Percentiles rank a stretch among this genome's conserved stretches.
These are phyloP conservation scores for Alternaria tenuissima DNA, from an alignment of 2,329 filamentous ascomycete species.

Conservation along the genomic window DNA sequence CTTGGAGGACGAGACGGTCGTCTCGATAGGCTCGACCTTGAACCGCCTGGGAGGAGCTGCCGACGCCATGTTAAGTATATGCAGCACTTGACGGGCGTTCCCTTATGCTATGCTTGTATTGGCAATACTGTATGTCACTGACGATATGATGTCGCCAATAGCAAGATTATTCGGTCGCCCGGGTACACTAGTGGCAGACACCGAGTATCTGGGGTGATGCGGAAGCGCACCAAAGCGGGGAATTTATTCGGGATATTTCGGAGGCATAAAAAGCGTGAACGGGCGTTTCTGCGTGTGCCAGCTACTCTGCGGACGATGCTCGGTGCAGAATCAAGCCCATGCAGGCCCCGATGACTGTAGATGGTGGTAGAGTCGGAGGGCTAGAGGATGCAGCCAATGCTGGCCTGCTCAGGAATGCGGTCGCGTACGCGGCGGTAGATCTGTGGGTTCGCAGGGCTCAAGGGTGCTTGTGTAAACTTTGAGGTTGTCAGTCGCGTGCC, in stretches of 20 bases:
- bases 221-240: constrained; percentile 38
- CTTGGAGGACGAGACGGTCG: constrained; percentile 58
- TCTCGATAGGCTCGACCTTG: constrained; percentile 50
- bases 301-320: constrained; percentile 3
- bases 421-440: constrained; percentile 11
- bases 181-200: constrained; percentile 31
- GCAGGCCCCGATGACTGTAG: constrained; percentile 4
- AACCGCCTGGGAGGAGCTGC: constrained; percentile 46
- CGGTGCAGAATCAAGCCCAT: constrained; percentile 11
- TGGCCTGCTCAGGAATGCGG: not conserved
- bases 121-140: constrained; percentile 25
- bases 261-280: constrained; percentile 25
- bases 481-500: constrained; percentile 24
- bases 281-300: constrained; percentile 6
- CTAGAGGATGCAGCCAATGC: not conserved
- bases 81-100: constrained; percentile 5
- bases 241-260: constrained; percentile 31
- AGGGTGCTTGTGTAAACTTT: constrained; percentile 20
- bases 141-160: constrained; percentile 23
- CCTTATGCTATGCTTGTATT: constrained; percentile 15
- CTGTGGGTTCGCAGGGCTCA: constrained; percentile 14
- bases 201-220: constrained; percentile 26
- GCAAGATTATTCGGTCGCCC: constrained; percentile 24
- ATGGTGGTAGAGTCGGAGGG: not conserved
- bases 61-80: constrained; percentile 37